Evolutionary conservation across 2,329 filamentous ascomycete genomes (phyloP), one percentile per base, ranked within the genome.

Genomic region (Fulvia fulva): DNA sequence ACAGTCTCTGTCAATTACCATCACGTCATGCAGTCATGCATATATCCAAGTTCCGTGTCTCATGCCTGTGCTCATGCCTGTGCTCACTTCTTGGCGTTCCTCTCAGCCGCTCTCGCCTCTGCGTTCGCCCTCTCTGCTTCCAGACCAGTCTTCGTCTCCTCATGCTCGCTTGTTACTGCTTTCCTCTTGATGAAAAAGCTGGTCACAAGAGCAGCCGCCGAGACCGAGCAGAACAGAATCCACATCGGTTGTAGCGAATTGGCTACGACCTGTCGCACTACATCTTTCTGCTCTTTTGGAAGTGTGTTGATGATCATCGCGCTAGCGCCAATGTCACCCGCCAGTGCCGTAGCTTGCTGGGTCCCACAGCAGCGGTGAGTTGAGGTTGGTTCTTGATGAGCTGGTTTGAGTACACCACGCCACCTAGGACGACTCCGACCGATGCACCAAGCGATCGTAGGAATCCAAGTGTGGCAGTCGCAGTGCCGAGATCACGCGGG

Each of bases 371-470:
- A 26, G 74, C 66, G 22, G 75, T 71, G 28, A 89, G 78, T 8
- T 69, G 67, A 4, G 74, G 67, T 26, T 80, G 77, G 64, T 84
- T 81, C 49, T 76, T 77, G 62, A 83, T 75, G 85, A 91, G 89
- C 59, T 81, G 76, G 70, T 92, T 91, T 73, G 90, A 86, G 75
- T 92, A 91, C 37, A 92, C 81, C 47, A 90, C 87, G 16, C 87
- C 85, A 23, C 89, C 89, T 41, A 91, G 78, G 1, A 90, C 87
- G 53, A 91, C 81, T 0, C 84, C 86, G 21, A 87, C 81, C 2
- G 85, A 81, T 0, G 85, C 89, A 8, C 85, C 86, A 3, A 91
- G 76, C 64, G 88, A 87, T 21, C 88, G 83, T 6, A 86, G 78
- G 69, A 89, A 89, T 8, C 82, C 79, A 63, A 88, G 87, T 1